Percentiles rank a stretch among this genome's conserved stretches.
Evolutionary conservation across 129 eudicot genomes (phyloP).

Genomic region (Chrysanthemum seticuspe): DNA sequence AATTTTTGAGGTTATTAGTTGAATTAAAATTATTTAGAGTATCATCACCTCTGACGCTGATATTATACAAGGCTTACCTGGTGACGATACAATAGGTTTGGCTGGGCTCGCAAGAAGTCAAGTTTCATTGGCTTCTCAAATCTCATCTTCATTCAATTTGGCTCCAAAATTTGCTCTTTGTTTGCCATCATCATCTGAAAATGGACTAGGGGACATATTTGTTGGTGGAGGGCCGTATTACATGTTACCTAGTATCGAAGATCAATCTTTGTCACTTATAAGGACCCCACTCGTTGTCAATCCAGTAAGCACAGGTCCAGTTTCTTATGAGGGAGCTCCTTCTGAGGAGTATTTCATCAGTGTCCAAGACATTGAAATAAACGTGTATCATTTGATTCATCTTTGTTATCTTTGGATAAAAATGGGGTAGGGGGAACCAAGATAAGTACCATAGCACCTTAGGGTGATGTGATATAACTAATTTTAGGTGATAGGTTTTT

Average conservation of each 20-base stretch:
- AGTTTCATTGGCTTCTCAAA: constrained; percentile 30
- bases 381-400: no score
- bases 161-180: constrained; percentile 48
- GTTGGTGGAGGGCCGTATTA: constrained; percentile 43
- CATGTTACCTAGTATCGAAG: constrained; percentile 18
- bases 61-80: no score
- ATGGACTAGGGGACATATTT: constrained; percentile 33
- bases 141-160: constrained; percentile 32
- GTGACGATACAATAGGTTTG: constrained; percentile 26
- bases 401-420: no score
- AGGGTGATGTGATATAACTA: no score
- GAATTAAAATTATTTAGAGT: no score
- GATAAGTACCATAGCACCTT: no score
- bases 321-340: background rate
- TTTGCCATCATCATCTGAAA: constrained; percentile 29
- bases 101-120: constrained; percentile 37
- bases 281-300: constrained; percentile 47
- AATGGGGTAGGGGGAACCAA: no score
- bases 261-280: constrained; percentile 18
- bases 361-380: no score
- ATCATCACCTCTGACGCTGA: no score
- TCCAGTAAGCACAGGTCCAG: constrained; percentile 32
- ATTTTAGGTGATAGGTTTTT: no score
- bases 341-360: no score
- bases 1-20: no score